phyloP scores from a whole-genome alignment of 2,329 filamentous ascomycete genomes.

The Scopulariopsis brevicaulis region DNA sequence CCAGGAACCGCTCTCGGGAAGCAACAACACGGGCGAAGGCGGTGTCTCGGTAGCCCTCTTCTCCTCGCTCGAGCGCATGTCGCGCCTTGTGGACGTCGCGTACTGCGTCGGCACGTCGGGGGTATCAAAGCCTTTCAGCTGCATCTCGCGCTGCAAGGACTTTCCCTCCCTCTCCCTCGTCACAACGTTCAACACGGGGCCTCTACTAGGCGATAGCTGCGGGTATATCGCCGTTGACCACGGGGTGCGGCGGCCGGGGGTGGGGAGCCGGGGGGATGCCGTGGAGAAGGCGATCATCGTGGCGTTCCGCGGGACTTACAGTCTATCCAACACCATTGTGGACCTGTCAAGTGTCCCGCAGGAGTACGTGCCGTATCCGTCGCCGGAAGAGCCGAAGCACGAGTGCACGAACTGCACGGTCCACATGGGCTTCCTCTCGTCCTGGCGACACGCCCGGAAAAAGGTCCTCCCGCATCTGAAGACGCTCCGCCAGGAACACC shows the following conservation, averaged over 20 bases:
- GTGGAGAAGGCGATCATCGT: slow-evolving; percentile 51
- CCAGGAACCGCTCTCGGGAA: background rate
- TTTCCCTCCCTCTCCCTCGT: slow-evolving; percentile 73
- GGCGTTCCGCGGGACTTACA: slow-evolving; percentile 91
- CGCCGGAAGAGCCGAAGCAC: slow-evolving; percentile 30
- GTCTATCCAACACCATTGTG: slow-evolving; percentile 78
- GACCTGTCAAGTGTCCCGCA: slow-evolving; percentile 86
- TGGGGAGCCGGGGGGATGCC: slow-evolving; percentile 8
- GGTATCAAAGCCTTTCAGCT: slow-evolving; percentile 72
- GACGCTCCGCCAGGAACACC: slow-evolving; percentile 46
- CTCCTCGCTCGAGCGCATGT: slow-evolving; percentile 70
- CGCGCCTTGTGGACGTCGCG: slow-evolving; percentile 85
- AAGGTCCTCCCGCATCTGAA: slow-evolving; percentile 58
- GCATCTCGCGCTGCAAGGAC: slow-evolving; percentile 73
- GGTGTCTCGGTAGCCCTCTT: slow-evolving; percentile 50
- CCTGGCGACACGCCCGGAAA: slow-evolving; percentile 67
- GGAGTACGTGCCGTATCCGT: slow-evolving; percentile 79
- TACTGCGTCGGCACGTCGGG: slow-evolving; percentile 87
- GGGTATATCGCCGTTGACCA: slow-evolving; percentile 91
- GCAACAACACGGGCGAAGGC: background rate
- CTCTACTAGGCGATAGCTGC: slow-evolving; percentile 78
- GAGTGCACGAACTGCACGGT: slow-evolving; percentile 82
- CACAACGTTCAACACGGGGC: slow-evolving; percentile 82
- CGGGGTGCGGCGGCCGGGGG: slow-evolving; percentile 13
- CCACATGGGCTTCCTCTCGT: slow-evolving; percentile 78